Conservation (phyloP, 768 basidiomycete genomes). For the Nidularia sp. region DNA sequence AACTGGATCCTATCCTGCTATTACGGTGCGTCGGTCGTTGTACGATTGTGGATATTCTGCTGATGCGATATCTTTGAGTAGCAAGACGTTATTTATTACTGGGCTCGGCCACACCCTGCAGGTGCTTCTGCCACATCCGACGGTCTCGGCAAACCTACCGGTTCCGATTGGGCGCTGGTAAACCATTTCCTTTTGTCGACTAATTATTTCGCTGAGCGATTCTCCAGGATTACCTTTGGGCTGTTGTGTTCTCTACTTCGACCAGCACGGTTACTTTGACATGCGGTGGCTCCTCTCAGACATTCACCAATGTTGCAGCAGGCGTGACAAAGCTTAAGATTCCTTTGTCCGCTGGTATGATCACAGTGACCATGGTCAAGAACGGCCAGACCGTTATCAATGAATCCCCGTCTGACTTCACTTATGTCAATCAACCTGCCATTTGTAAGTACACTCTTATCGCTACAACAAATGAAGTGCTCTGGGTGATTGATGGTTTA, state of each 20-base stretch:
- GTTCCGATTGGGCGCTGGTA: constrained; percentile 50
- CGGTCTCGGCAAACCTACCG: constrained; percentile 39
- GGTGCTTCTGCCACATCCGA: constrained; percentile 39
- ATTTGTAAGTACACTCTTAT: constrained; percentile 24
- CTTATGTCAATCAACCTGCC: constrained; percentile 26
- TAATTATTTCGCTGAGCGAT: background rate
- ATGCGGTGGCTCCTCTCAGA: constrained; percentile 31
- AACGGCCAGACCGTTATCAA: constrained; percentile 46
- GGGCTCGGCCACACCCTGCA: constrained; percentile 66
- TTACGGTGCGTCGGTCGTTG: constrained; percentile 40
- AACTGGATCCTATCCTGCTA: constrained; percentile 56
- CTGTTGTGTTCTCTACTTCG: constrained; percentile 53
- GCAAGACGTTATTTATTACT: constrained; percentile 48
- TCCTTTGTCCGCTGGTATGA: constrained; percentile 48
- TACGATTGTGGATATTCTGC: constrained; percentile 1
- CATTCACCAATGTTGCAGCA: constrained; percentile 32
- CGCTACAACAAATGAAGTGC: background rate
- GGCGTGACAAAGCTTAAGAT: constrained; percentile 65
- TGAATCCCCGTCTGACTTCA: constrained; percentile 41
- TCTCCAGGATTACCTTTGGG: constrained; percentile 61
- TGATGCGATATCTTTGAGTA: constrained; percentile 9
- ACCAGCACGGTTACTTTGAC: constrained; percentile 50
- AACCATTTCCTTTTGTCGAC: constrained; percentile 11
- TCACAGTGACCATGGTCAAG: constrained; percentile 52
- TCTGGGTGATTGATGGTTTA: background rate